These are phyloP conservation scores for Aspergillus caelatus DNA, from an alignment of 2,329 filamentous ascomycete genomes.

Conservation along the genomic window DNA sequence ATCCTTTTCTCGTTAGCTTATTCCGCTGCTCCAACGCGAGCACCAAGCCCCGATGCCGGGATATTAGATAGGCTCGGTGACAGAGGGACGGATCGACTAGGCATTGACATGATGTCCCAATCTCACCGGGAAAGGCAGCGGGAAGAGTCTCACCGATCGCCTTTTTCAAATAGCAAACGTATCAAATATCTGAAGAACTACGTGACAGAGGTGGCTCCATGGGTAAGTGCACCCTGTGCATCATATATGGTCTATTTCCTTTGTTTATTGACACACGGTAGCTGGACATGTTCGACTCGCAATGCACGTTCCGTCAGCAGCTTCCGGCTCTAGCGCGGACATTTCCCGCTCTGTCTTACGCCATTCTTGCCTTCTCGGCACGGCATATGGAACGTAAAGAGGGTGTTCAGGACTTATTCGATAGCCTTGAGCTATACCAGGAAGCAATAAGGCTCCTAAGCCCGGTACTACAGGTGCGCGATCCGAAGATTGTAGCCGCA, in stretches of 20 bases:
- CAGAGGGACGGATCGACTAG: neutral
- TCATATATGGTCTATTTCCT: neutral
- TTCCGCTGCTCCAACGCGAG: conserved; percentile 46
- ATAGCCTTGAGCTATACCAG: conserved; percentile 58
- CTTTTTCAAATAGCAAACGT: conserved; percentile 36
- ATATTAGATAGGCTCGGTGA: neutral
- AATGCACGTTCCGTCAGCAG: conserved; percentile 54
- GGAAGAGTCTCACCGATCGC: conserved; percentile 17
- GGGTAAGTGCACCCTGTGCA: conserved; percentile 38
- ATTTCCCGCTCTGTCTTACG: conserved; percentile 51
- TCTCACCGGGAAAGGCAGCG: conserved; percentile 1
- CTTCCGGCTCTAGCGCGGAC: conserved; percentile 54
- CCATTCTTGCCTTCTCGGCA: conserved; percentile 57
- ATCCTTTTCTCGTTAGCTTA: conserved; percentile 51
- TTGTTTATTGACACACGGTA: neutral
- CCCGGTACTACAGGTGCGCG: conserved; percentile 51
- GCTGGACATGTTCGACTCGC: conserved; percentile 18
- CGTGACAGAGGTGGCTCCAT: conserved; percentile 51
- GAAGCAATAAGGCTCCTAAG: conserved; percentile 54
- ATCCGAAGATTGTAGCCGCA: conserved; percentile 55
- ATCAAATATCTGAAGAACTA: conserved; percentile 53
- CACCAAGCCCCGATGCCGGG: conserved; percentile 37
- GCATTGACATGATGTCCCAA: conserved; percentile 4
- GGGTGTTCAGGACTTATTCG: conserved; percentile 46
- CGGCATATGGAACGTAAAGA: conserved; percentile 57